Evolutionary conservation across 345 rosid genomes (phyloP).

Genomic region (Triadica sebifera): DNA sequence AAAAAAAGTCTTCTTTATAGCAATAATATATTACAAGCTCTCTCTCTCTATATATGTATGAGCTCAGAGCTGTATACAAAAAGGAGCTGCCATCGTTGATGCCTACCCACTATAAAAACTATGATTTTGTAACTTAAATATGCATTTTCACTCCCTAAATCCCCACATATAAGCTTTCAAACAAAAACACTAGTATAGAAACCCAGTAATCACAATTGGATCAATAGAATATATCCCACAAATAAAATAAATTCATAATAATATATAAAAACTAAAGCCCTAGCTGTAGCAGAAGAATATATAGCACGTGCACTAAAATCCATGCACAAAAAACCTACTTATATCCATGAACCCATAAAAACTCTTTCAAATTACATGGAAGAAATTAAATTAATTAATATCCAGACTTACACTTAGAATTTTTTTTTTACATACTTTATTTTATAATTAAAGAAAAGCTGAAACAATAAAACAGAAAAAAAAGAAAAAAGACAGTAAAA

Average conservation of each 20-base stretch:
- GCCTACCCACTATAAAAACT: conserved; percentile 1
- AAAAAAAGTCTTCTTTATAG: too few species aligned
- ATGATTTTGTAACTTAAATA: not conserved
- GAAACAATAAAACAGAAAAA: not conserved
- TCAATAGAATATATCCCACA: not conserved
- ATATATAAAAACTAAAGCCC: not conserved
- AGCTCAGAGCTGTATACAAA: not conserved
- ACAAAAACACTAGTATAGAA: conserved; percentile 17
- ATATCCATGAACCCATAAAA: not conserved
- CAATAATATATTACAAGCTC: too few species aligned
- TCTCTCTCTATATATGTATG: not conserved
- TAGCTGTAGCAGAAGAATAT: conserved; percentile 18
- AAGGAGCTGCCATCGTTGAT: conserved; percentile 17
- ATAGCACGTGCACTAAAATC: conserved; percentile 39
- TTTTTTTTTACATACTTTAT: conserved; percentile 13
- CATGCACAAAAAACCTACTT: conserved; percentile 30
- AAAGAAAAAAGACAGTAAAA: conserved; percentile 4
- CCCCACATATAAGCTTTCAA: conserved; percentile 23
- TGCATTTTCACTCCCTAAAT: conserved; percentile 7
- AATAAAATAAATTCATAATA: not conserved
- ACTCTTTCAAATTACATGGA: not conserved
- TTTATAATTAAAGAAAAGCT: conserved; percentile 7
- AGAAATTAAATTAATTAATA: too few species aligned
- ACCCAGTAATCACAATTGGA: conserved; percentile 9
- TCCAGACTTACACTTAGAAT: too few species aligned